Conservation (phyloP, 73 alveolate genomes). For the Tetrahymena elliotti region DNA sequence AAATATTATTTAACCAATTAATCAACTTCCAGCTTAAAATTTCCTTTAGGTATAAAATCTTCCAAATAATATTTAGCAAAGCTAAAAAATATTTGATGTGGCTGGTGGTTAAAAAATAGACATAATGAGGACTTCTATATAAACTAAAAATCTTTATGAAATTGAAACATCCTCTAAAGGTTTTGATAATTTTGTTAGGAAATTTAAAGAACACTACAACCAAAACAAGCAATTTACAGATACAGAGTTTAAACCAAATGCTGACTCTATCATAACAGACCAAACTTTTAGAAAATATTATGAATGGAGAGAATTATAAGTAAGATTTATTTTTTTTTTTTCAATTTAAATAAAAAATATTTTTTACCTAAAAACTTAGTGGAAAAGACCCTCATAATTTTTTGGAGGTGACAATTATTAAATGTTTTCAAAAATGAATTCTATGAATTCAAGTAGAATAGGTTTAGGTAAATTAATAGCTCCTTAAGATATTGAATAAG, state of each 20-base stretch:
- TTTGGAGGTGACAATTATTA: neutral
- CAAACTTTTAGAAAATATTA: neutral
- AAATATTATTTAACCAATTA: neutral
- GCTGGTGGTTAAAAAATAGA: neutral
- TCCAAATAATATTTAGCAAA: neutral
- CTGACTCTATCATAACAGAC: neutral
- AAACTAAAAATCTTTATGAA: neutral
- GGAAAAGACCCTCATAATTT: neutral
- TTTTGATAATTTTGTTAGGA: neutral
- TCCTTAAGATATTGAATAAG: slow-evolving; percentile 74
- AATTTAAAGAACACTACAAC: neutral
- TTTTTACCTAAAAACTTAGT: neutral
- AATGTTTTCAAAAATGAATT: neutral
- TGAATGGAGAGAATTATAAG: neutral
- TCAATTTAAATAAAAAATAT: neutral
- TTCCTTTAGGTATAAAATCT: neutral
- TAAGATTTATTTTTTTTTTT: neutral
- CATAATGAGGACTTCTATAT: neutral
- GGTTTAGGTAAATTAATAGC: slow-evolving; percentile 52
- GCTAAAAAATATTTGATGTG: neutral
- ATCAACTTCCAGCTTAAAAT: neutral
- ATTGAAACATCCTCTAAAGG: neutral
- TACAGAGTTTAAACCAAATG: neutral
- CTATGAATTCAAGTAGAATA: slow-evolving; percentile 10
- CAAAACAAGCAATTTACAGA: neutral